Conservation (phyloP, 345 rosid species). For the Gossypium australe region DNA sequence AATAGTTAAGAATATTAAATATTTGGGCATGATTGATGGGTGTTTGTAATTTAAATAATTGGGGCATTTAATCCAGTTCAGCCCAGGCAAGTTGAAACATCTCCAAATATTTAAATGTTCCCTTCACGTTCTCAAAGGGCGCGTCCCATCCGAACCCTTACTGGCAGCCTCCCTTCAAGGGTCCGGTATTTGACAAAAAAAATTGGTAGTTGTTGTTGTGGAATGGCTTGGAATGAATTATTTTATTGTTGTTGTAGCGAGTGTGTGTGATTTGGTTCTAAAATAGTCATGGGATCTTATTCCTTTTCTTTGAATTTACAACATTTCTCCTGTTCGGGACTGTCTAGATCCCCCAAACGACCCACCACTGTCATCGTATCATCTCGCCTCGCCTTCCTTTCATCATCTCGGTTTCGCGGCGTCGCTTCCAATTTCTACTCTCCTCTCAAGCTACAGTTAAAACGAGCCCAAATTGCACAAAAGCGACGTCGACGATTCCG, state of each 20-base stretch:
- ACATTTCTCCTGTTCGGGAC: not conserved
- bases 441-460: slow-evolving; percentile 24
- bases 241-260: not conserved
- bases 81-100: not conserved
- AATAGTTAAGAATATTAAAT: too few species aligned
- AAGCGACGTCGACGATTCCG: slow-evolving; percentile 19
- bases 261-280: not conserved
- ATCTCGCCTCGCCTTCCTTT: not conserved
- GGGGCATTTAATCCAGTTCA: not conserved
- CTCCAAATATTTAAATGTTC: not conserved
- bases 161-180: not conserved
- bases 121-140: not conserved
- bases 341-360: not conserved
- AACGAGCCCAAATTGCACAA: slow-evolving; percentile 20
- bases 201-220: not conserved
- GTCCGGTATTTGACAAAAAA: not conserved
- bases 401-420: slow-evolving; percentile 7
- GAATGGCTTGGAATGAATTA: not conserved
- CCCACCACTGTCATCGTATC: not conserved
- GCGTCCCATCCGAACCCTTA: not conserved
- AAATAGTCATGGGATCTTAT: slow-evolving; percentile 34
- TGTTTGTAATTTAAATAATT: too few species aligned
- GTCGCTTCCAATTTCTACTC: not conserved
- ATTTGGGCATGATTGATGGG: too few species aligned
- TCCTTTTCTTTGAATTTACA: slow-evolving; percentile 12